Evolutionary conservation across 192 early-diverging fungal species (phyloP).

Genomic region (Mortierella hygrophila): DNA sequence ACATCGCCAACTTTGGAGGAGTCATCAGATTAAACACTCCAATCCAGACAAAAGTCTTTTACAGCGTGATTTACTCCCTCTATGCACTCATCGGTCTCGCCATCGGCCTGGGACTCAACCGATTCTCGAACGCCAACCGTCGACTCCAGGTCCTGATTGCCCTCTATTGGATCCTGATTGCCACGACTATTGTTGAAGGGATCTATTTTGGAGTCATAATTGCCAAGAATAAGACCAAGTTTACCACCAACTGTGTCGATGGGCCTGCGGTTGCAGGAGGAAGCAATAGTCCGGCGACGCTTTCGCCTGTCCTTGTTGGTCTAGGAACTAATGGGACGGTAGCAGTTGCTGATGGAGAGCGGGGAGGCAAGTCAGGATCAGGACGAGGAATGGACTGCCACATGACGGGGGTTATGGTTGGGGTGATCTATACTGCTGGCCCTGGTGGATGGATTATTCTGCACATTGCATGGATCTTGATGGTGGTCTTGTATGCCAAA

Average conservation of each 20-base stretch:
- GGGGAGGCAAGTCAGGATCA: not conserved
- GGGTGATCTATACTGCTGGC: constrained; percentile 29
- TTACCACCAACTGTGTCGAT: constrained; percentile 31
- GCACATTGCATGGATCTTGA: constrained; percentile 38
- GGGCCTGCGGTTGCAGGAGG: not conserved
- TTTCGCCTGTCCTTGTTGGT: not conserved
- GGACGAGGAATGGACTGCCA: constrained; percentile 9
- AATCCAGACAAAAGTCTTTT: constrained; percentile 28
- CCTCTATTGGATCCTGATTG: constrained; percentile 47
- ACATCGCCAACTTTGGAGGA: constrained; percentile 19
- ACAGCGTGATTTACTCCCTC: constrained; percentile 27
- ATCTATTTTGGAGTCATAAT: constrained; percentile 52
- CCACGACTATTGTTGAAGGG: constrained; percentile 26
- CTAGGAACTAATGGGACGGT: not conserved
- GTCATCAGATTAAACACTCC: constrained; percentile 33
- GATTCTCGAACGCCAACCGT: not conserved
- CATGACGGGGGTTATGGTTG: constrained; percentile 7
- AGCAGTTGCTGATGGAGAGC: not conserved
- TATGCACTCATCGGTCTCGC: constrained; percentile 30
- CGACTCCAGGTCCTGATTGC: constrained; percentile 23
- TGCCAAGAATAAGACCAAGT: constrained; percentile 37
- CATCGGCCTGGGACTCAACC: not conserved
- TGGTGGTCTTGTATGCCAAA: constrained; percentile 42
- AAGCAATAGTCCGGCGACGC: not conserved
- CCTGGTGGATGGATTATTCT: constrained; percentile 50